Evolutionary conservation across 2,329 filamentous ascomycete species (phyloP).

Genomic region (Chaetomium sp.): DNA sequence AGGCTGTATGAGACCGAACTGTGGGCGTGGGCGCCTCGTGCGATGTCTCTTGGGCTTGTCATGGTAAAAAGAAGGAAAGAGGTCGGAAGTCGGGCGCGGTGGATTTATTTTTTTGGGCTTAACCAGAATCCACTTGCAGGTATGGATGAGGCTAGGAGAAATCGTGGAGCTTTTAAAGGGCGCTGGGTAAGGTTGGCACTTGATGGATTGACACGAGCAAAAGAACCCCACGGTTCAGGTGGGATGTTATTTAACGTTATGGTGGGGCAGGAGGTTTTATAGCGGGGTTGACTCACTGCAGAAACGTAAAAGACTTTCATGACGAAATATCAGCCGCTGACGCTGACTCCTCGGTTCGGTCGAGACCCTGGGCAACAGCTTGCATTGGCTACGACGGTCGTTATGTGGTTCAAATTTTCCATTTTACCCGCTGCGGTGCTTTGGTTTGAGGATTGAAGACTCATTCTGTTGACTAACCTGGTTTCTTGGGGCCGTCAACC

Average conservation of each 20-base stretch:
- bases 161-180: no score
- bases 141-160: background rate
- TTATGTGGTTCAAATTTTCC: no score
- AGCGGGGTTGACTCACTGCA: constrained; percentile 24
- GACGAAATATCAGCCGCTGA: constrained; percentile 17
- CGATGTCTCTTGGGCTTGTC: constrained; percentile 37
- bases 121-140: background rate
- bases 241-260: constrained; percentile 18
- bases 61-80: constrained; percentile 17
- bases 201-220: no score
- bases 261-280: constrained; percentile 5
- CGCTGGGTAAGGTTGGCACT: no score
- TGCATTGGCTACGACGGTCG: no score
- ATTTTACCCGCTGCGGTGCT: no score
- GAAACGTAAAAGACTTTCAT: constrained; percentile 19
- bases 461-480: no score
- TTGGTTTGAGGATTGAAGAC: no score
- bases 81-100: background rate
- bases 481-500: no score
- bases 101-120: background rate
- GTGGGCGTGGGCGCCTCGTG: constrained; percentile 26
- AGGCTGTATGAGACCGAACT: constrained; percentile 49
- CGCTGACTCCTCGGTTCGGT: background rate
- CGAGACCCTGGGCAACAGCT: background rate
- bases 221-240: constrained; percentile 8